Evolutionary conservation across 495 filamentous ascomycete species (phyloP).

Genomic region (Xylaria castorea): DNA sequence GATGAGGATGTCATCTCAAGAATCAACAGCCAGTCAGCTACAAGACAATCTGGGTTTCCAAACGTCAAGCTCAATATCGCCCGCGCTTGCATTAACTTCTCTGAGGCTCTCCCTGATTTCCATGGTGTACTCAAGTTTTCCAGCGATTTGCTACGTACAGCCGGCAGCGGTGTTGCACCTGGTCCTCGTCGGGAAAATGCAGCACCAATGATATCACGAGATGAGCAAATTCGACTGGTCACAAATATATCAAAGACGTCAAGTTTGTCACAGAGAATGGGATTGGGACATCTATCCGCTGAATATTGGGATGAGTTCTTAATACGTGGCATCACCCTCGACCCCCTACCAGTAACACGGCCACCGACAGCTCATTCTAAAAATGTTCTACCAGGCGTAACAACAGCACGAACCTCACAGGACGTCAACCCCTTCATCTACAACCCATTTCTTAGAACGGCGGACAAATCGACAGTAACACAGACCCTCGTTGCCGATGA

Average conservation of each 20-base stretch:
- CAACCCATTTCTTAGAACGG: conserved; percentile 81
- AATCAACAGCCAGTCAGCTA: conserved; percentile 57
- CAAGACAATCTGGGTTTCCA: conserved; percentile 67
- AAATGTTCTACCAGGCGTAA: conserved; percentile 70
- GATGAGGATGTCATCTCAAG: conserved; percentile 58
- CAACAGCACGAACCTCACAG: conserved; percentile 57
- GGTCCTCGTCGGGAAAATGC: conserved; percentile 66
- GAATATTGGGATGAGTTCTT: conserved; percentile 98
- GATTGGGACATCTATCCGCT: conserved; percentile 69
- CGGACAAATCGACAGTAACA: conserved; percentile 63
- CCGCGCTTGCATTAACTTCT: conserved; percentile 83
- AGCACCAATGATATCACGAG: conserved; percentile 70
- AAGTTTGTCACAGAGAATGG: conserved; percentile 73
- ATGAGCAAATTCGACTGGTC: conserved; percentile 82
- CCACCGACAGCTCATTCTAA: conserved; percentile 75
- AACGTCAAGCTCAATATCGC: conserved; percentile 84
- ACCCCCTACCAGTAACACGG: conserved; percentile 52
- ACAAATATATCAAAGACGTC: conserved; percentile 87
- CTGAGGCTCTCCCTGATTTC: conserved; percentile 92
- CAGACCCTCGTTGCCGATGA: conserved; percentile 78
- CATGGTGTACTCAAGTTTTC: conserved; percentile 85
- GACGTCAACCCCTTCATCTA: conserved; percentile 88
- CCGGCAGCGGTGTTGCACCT: conserved; percentile 78
- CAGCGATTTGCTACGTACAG: conserved; percentile 78
- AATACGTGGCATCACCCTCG: conserved; percentile 77